Conservation (phyloP, 139 green algal species). For the Mesostigma viride region DNA sequence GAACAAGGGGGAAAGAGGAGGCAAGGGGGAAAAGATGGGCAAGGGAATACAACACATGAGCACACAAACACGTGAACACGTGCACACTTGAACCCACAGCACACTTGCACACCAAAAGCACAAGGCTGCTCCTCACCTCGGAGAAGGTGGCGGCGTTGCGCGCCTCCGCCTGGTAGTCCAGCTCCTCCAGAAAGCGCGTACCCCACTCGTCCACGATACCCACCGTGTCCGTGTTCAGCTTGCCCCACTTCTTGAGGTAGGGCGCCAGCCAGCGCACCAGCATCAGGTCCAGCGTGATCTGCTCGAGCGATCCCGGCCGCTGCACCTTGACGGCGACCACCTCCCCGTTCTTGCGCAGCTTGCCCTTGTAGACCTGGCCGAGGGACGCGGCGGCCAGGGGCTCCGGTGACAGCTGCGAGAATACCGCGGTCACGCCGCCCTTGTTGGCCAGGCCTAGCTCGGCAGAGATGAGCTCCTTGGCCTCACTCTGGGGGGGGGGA, state of each 20-base stretch:
- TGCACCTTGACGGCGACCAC: slow-evolving; percentile 37
- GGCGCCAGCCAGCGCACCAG: slow-evolving; percentile 26
- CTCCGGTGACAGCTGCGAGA: slow-evolving; percentile 62
- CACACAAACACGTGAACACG: neutral
- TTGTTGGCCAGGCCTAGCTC: too few species aligned
- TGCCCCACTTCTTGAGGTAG: slow-evolving; percentile 2
- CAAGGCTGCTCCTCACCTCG: neutral
- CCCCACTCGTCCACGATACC: slow-evolving; percentile 37
- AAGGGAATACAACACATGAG: neutral
- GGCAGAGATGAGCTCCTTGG: too few species aligned
- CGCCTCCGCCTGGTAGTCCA: slow-evolving; percentile 31
- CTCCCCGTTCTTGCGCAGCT: slow-evolving; percentile 62
- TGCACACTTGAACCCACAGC: neutral
- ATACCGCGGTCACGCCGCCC: too few species aligned
- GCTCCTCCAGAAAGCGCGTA: slow-evolving; percentile 26
- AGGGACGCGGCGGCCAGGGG: slow-evolving; percentile 79
- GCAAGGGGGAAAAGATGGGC: neutral
- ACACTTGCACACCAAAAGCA: neutral
- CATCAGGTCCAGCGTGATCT: slow-evolving; percentile 30
- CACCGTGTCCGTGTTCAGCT: slow-evolving; percentile 28
- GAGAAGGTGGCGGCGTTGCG: slow-evolving; percentile 26
- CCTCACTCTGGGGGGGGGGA: too few species aligned
- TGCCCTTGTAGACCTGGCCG: slow-evolving; percentile 38
- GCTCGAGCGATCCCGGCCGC: slow-evolving; percentile 21
- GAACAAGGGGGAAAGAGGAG: neutral